Conservation (phyloP, 306 rosid species). For the Hippophae rhamnoides region DNA sequence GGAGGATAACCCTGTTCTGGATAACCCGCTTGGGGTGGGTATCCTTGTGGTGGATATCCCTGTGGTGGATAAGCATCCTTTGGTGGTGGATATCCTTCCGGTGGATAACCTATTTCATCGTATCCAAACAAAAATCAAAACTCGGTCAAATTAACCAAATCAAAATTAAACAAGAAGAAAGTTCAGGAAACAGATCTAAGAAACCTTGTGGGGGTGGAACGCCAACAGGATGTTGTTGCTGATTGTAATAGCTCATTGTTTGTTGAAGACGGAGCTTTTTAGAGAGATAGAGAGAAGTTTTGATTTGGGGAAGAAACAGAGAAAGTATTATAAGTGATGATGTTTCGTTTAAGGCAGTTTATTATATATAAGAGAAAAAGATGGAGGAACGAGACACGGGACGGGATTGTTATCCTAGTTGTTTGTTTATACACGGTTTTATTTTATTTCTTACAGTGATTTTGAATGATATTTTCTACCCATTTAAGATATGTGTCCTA, state of each 20-base stretch:
- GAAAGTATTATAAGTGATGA: no score
- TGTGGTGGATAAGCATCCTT: constrained; percentile 56
- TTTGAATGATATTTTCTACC: no score
- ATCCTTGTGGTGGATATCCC: constrained; percentile 27
- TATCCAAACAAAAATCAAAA: neutral
- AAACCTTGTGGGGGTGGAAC: constrained; percentile 86
- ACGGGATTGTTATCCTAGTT: no score
- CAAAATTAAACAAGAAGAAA: neutral
- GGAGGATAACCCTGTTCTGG: constrained; percentile 30
- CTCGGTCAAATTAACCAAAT: no score
- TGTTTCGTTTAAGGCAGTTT: no score
- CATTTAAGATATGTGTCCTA: no score
- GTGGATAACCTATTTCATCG: constrained; percentile 57
- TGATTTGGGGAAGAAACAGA: no score
- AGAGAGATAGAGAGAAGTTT: no score
- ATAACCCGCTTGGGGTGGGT: no score
- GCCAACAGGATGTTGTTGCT: constrained; percentile 85
- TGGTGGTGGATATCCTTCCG: constrained; percentile 42
- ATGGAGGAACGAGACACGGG: neutral
- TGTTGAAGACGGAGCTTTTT: neutral
- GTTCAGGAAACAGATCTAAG: neutral
- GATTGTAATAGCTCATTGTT: constrained; percentile 71
- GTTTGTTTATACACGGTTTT: no score
- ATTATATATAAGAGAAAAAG: neutral
- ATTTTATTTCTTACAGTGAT: no score